Evolutionary conservation across 208 protist species (phyloP), one percentile per base, ranked within the genome.

Genomic region (Leishmania arabica): DNA sequence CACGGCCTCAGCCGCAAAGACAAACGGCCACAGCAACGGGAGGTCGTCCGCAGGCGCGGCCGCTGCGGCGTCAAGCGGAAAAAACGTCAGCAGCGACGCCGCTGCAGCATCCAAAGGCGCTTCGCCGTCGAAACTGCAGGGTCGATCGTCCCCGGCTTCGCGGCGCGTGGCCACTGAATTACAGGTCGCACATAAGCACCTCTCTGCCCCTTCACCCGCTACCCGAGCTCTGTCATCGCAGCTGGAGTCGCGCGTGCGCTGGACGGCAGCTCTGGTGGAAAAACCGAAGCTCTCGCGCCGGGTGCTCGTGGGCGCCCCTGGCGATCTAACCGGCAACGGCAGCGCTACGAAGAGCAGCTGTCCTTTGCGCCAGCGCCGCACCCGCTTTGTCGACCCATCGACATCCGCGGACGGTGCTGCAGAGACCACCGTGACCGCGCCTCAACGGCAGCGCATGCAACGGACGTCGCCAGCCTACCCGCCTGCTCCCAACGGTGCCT

Each of bases 361-460:
- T 47, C 17, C 60, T 6, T 27, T n/a, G 56, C 58, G 56, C 37
- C 75, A 78, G 58, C 75, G 60, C 56, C 75, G 60, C 75, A 56
- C 54, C 6, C 54, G 31, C 51, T 78, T 78, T 65, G 31, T 70
- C 2, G 75, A 78, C 60, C 75, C 74, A 54, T 66, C 74, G n/a
- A 58, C 56, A 3, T 31, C 49, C 47, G n/a, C 5, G 37, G 1
- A 77, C 54, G 53, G 47, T 31, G 54, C 74, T 54, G 34, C 56
- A 42, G 74, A 77, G 27, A 15, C 56, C 5, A 31, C 54, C 2
- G 5, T n/a, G 37, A 34, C 27, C 11, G 31, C 74, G 27, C 3
- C 54, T n/a, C 74, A 47, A 31, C 74, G 54, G 56, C 45, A 19
- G 49, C 45, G 31, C n/a, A 9, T 17, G 27, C 42, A 21, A 15